These are phyloP conservation scores for Calonectria fujianensis DNA, from an alignment of 2,329 filamentous ascomycete species.

Conservation along the genomic window DNA sequence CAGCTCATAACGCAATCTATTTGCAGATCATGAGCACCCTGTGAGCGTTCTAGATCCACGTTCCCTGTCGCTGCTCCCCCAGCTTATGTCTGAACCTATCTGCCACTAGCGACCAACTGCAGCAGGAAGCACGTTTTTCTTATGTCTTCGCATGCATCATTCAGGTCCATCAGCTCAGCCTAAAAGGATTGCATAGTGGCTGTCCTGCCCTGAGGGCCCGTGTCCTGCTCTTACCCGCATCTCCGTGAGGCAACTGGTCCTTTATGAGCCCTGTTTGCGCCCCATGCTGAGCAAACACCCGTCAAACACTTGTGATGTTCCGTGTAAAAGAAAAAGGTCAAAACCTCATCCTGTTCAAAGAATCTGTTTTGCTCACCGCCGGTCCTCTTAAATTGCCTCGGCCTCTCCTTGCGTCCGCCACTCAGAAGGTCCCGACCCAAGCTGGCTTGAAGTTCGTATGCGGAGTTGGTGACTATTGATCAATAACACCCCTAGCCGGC, in stretches of 20 bases:
- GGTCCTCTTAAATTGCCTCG: neutral
- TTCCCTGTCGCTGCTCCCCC: constrained; percentile 10
- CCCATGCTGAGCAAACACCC: constrained; percentile 30
- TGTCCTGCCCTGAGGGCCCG: neutral
- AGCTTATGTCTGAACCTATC: constrained; percentile 18
- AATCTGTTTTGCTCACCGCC: constrained; percentile 4
- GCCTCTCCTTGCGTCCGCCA: neutral
- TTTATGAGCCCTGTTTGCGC: constrained; percentile 9
- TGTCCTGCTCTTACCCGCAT: constrained; percentile 22
- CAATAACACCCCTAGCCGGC: neutral
- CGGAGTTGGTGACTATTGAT: constrained; percentile 10
- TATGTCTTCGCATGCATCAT: constrained; percentile 15
- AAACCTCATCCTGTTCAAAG: neutral
- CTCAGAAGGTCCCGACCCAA: neutral
- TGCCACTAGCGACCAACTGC: constrained; percentile 2
- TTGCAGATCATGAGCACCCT: constrained; percentile 18
- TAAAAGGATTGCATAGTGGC: neutral
- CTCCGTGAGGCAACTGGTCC: constrained; percentile 18
- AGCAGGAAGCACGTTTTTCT: constrained; percentile 6
- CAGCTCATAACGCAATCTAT: neutral
- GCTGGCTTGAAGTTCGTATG: constrained; percentile 15
- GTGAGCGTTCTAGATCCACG: constrained; percentile 13
- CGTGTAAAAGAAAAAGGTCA: constrained; percentile 2
- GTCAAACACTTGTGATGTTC: constrained; percentile 31
- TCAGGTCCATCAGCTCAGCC: constrained; percentile 6